These are phyloP conservation scores for Backusella australiensis DNA, from an alignment of 192 early-diverging fungal genomes.

Conservation along the genomic window DNA sequence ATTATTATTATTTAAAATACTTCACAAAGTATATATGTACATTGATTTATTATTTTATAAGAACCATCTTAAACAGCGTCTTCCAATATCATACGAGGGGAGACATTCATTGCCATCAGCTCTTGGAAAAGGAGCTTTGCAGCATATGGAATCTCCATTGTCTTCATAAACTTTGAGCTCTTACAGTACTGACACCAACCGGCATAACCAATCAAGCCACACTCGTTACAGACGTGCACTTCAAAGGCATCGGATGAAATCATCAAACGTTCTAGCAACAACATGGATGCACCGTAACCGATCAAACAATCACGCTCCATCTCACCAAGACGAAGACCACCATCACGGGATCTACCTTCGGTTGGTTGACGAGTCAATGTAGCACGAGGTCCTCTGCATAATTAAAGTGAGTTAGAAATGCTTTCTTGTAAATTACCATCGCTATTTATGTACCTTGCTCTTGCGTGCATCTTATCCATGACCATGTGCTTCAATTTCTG, in stretches of 20 bases:
- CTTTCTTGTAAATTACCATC: neutral
- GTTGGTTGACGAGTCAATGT: slow-evolving; percentile 93
- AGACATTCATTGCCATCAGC: slow-evolving; percentile 93
- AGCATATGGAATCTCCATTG: slow-evolving; percentile 96
- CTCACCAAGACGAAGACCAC: slow-evolving; percentile 95
- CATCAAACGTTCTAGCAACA: slow-evolving; percentile 92
- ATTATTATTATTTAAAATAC: neutral
- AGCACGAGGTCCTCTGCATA: slow-evolving; percentile 79
- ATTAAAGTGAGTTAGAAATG: neutral
- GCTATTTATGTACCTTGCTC: slow-evolving; percentile 54
- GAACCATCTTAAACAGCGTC: slow-evolving; percentile 26
- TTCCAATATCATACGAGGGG: slow-evolving; percentile 36
- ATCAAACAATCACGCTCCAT: slow-evolving; percentile 99
- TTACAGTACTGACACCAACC: slow-evolving; percentile 95
- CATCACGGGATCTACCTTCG: slow-evolving; percentile 95
- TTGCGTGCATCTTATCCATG: slow-evolving; percentile 98
- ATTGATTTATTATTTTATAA: neutral
- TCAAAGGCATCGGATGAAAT: slow-evolving; percentile 93
- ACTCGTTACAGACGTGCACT: slow-evolving; percentile 85
- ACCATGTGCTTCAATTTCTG: slow-evolving; percentile 99
- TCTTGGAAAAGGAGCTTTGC: slow-evolving; percentile 98
- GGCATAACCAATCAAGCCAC: slow-evolving; percentile 87
- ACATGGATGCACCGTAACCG: slow-evolving; percentile 92
- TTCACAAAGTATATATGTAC: neutral
- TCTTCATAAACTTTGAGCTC: slow-evolving; percentile 76